Evolutionary conservation across 768 basidiomycete species (phyloP), one percentile per base, ranked within the genome.

Genomic region (Termitomyces sp.): DNA sequence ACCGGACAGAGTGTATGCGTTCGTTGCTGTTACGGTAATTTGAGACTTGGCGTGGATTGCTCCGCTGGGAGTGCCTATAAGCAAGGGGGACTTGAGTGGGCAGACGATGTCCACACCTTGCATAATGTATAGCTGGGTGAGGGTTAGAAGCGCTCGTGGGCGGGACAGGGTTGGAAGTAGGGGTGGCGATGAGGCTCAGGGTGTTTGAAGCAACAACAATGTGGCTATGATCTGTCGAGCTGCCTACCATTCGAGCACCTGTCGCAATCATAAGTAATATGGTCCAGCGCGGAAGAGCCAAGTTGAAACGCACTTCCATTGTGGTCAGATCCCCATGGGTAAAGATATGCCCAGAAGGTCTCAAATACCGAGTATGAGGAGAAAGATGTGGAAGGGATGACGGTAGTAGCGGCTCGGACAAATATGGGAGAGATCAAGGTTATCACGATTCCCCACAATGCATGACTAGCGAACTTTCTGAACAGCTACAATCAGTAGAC

Each of bases 271-370:
- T 55, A 44, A 20, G 28, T 11, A 33, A 13, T 7, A 42, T 44
- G 12, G 13, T 44, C 12, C n/a, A 33, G 28, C 24, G 40, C 15
- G 24, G 18, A 45, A 20, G 32, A 15, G n/a, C 6, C 48, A 33
- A 36, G 52, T 8, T 12, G 13, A 33, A 35, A 39, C 40, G 22
- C 59, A 79, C 78, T 76, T 57, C 79, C 79, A 55, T 79, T 79
- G 66, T 79, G 79, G 52, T 79, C 78, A 36, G 77, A 76, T 7
- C 79, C 79, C 79, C 79, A 80, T 7, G 79, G 79, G 60, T 80
- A 80, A 28, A 79, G 69, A 63, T 80, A 79, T 24, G 69, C 69
- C 78, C 78, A 80, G 61, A 70, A 79, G 15, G 59, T 72, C 62
- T 78, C 77, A 32, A 80, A 73, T 7, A 69, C 68, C 4, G 77